Conservation (phyloP, 2,329 filamentous ascomycete genomes). For the Cryphonectria nitschkei region DNA sequence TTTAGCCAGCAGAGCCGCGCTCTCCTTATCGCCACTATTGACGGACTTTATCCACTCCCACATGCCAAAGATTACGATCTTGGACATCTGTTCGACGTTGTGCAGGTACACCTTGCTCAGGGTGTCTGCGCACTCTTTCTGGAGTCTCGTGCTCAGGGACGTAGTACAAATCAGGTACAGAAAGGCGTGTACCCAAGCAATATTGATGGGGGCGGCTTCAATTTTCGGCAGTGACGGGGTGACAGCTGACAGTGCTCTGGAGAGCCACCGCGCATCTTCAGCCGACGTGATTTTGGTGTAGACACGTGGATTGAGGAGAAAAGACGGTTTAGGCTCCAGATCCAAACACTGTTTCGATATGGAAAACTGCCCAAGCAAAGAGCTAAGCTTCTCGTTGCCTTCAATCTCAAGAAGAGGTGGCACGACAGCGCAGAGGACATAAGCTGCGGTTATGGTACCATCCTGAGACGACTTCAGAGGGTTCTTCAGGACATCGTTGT, state of each 20-base stretch:
- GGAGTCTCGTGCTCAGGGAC: conserved; percentile 62
- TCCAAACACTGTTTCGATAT: conserved; percentile 68
- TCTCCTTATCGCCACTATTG: conserved; percentile 78
- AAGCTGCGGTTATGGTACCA: conserved; percentile 79
- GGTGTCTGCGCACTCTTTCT: conserved; percentile 63
- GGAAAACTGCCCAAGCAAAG: conserved; percentile 63
- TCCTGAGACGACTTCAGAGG: conserved; percentile 78
- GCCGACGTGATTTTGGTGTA: conserved; percentile 77
- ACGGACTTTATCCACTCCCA: conserved; percentile 78
- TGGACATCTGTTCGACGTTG: conserved; percentile 60
- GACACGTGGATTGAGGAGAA: conserved; percentile 80
- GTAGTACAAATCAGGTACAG: conserved; percentile 76
- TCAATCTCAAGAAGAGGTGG: conserved; percentile 58
- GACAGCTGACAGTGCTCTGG: conserved; percentile 68
- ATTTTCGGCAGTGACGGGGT: conserved; percentile 55
- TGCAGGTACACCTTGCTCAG: conserved; percentile 69
- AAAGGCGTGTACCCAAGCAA: conserved; percentile 82
- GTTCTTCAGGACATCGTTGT: conserved; percentile 79
- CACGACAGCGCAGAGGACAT: conserved; percentile 70
- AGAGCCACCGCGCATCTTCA: conserved; percentile 79
- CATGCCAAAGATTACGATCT: conserved; percentile 70
- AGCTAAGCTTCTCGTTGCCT: conserved; percentile 51
- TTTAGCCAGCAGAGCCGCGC: conserved; percentile 67
- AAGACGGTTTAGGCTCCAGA: conserved; percentile 80
- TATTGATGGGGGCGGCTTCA: conserved; percentile 49